Evolutionary conservation across 2,329 filamentous ascomycete species (phyloP), one percentile per base, ranked within the genome.

Genomic region (Xylaria polymorpha): DNA sequence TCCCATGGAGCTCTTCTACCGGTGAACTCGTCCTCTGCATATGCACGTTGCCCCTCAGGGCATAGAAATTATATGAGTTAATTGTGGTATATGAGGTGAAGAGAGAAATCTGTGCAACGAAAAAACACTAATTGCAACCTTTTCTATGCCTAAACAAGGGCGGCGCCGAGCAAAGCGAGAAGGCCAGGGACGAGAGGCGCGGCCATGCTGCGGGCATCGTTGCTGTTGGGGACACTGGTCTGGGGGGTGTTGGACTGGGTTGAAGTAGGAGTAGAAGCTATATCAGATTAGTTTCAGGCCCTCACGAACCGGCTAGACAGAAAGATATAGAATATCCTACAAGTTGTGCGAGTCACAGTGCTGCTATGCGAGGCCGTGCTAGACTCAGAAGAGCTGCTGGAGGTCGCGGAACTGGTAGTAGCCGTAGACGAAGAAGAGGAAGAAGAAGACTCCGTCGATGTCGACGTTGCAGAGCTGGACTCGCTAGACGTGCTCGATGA

Each of bases 131-230:
- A 48, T n/a, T 18, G 5, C 25, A 22, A 46, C 14, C 8, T 29
- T 10, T 50, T 20, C 32, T 6, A 18, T 18, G 60, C 46, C 71
- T 77, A 78, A 37, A 78, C 66, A 29, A 77, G 67, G 37, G 69
- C 74, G 8, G 73, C 74, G 29, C 73, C 76, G 25, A 76, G 57
- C 50, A 72, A 63, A 25, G 76, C 60, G 44, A 77, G 67, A 50
- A 78, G 25, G 22, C 75, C 74, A 6, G 74, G 76, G 59, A 78
- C 61, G 51, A 77, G 64, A 67, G 77, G 74, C 66, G 75, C 75
- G 43, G 68, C 72, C 22, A 74, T 48, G 59, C 63, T 73, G 58
- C 68, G 71, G 57, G 74, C 78, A 37, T 70, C 76, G 69, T 78
- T 79, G 63, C 71, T 73, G 72, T 75, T 75, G 61, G 77, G 76